Conservation (phyloP, 352 stramenopile genomes). For the Globisporangium mamillatum region DNA sequence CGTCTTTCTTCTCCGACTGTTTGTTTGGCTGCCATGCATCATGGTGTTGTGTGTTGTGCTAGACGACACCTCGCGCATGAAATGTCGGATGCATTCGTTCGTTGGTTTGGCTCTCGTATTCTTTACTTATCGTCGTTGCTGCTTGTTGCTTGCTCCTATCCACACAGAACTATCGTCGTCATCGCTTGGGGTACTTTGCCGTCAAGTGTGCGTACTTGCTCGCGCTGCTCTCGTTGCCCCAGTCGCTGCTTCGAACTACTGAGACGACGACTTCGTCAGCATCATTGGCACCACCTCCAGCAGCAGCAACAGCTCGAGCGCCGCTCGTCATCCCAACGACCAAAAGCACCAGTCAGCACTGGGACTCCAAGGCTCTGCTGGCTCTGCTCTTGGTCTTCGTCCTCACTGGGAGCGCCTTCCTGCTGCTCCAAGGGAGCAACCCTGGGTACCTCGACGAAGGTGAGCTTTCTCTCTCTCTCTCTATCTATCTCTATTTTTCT, state of each 20-base stretch:
- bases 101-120: not conserved
- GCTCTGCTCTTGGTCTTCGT: constrained; percentile 8
- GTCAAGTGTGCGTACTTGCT: not conserved
- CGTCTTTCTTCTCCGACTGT: not conserved
- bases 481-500: not conserved
- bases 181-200: not conserved
- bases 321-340: not conserved
- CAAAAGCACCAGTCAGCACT: not conserved
- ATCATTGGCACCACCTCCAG: not conserved
- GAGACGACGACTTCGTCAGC: not conserved
- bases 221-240: constrained; percentile 2
- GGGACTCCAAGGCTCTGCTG: not conserved
- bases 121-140: not conserved
- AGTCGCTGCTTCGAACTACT: not conserved
- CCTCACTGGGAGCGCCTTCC: constrained; percentile 19
- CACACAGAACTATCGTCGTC: not conserved
- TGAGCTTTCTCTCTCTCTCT: not conserved
- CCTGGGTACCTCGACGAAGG: constrained; percentile 40
- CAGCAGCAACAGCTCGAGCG: not conserved
- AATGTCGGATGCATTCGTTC: not conserved
- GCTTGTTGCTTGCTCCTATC: not conserved
- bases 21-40: not conserved
- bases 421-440: constrained; percentile 36
- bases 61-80: not conserved
- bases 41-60: not conserved